Evolutionary conservation across 192 early-diverging fungal genomes (phyloP).

Genomic region (Coemansia sp.): DNA sequence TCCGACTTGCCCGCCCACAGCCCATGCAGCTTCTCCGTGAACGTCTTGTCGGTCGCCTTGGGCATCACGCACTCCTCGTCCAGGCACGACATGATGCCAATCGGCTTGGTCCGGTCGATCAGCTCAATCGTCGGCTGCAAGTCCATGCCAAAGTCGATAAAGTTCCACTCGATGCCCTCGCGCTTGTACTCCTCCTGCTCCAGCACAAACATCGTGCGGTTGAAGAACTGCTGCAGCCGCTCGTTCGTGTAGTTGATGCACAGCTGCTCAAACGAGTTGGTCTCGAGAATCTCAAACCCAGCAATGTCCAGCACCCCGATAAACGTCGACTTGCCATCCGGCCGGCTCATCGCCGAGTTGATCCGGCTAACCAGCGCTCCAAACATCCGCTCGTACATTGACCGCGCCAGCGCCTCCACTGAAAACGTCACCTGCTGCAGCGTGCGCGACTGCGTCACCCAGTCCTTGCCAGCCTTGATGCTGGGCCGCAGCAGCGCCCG

Average conservation of each 20-base stretch:
- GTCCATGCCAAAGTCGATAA: slow-evolving; percentile 97
- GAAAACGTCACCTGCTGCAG: slow-evolving; percentile 85
- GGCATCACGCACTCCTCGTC: slow-evolving; percentile 99
- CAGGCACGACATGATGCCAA: slow-evolving; percentile 93
- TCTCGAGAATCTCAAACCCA: slow-evolving; percentile 98
- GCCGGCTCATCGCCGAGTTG: slow-evolving; percentile 69
- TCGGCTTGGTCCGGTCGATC: slow-evolving; percentile 97
- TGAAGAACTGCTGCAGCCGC: slow-evolving; percentile 98
- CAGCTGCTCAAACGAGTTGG: slow-evolving; percentile 98
- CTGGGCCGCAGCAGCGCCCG: slow-evolving; percentile 85
- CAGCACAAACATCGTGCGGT: slow-evolving; percentile 98
- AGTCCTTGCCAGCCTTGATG: slow-evolving; percentile 95
- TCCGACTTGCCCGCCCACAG: slow-evolving; percentile 87
- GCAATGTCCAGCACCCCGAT: slow-evolving; percentile 99
- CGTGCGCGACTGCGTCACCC: slow-evolving; percentile 92
- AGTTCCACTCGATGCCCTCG: slow-evolving; percentile 98
- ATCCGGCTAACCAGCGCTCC: slow-evolving; percentile 87
- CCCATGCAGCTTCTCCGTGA: slow-evolving; percentile 87
- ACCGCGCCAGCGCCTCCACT: slow-evolving; percentile 88
- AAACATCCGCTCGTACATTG: slow-evolving; percentile 97
- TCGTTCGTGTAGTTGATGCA: slow-evolving; percentile 99
- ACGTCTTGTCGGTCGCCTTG: slow-evolving; percentile 92
- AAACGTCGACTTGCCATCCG: slow-evolving; percentile 77
- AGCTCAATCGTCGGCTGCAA: slow-evolving; percentile 98
- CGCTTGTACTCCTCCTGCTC: slow-evolving; percentile 98